Evolutionary conservation across 1,284 basidiomycete species (phyloP), one percentile per base, ranked within the genome.

Genomic region (Sporisorium scitamineum): DNA sequence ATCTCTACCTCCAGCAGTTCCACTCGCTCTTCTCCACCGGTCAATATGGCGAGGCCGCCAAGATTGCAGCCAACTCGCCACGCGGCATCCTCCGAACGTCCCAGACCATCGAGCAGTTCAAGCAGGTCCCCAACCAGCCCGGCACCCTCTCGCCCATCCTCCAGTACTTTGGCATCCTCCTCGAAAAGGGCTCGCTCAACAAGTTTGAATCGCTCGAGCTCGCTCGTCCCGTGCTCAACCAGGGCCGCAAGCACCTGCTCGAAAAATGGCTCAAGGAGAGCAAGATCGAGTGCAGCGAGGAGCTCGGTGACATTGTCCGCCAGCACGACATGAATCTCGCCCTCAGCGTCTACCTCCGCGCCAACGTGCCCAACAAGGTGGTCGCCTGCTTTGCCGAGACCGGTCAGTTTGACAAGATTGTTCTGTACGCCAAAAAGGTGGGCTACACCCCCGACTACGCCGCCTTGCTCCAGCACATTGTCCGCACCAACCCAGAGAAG

Each of bases 191-290:
- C 41, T 93, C 97, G 87, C 90, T 99, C 66, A 99, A 99, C 88
- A 95, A 96, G 86, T 90, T 92, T 39, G 97, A 99, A 87, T 97
- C 94, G 37, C 88, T 99, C 50, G 97, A 99, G 86, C 91, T 99
- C 47, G 96, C 97, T 0, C 91, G 94, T 57, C 97, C 97, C 24
- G 97, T 99, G 14, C 88, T 99, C 54, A 92, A 94, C 80, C 97
- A 99, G 88, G 95, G 95, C 60, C 91, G 95, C 84, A 99, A 99
- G 88, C 95, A 98, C 84, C 88, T 99, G 50, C 89, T 99, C 27
- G 97, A 99, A 88, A 99, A 99, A 85, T 99, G 97, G 97, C 88
- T 99, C 77, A 99, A 99, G 88, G 97, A 99, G 89, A 97, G 97
- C 88, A 99, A 99, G 90, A 92, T 99, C 75, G 96, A 97, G 71